Percentiles rank a stretch among this genome's conserved stretches.
These are phyloP conservation scores for Aegilops sharonensis DNA, from an alignment of 176 grass and related monocot species.

Conservation along the genomic window DNA sequence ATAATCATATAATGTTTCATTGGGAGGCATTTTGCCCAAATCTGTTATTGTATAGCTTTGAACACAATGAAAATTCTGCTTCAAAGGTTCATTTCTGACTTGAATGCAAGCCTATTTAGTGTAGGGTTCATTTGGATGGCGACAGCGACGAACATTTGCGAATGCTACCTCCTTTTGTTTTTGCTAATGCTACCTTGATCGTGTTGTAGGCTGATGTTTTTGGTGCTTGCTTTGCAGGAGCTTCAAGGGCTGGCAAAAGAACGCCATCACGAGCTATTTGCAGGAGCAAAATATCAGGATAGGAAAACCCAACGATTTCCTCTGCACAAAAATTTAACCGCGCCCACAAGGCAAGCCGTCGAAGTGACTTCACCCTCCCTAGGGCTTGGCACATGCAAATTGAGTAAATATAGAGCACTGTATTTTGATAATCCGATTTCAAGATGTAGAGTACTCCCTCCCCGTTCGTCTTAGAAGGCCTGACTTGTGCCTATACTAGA, in stretches of 20 bases:
- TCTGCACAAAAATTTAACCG: background rate
- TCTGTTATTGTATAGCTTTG: background rate
- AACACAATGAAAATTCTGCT: background rate
- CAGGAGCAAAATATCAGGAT: constrained; percentile 69
- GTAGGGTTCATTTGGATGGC: background rate
- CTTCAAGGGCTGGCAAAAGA: constrained; percentile 97
- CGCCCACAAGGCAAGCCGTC: background rate
- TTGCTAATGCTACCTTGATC: background rate
- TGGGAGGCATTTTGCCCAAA: background rate
- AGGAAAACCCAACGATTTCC: constrained; percentile 80
- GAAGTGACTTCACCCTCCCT: background rate
- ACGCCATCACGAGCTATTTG: constrained; percentile 70
- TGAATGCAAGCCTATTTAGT: background rate
- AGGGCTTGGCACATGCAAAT: background rate
- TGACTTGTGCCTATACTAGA: background rate
- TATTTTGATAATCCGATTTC: background rate
- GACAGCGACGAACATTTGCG: background rate
- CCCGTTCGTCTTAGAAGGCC: background rate
- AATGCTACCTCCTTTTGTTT: too few species aligned
- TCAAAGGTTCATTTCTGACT: background rate
- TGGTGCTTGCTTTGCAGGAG: constrained; percentile 52
- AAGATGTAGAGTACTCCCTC: background rate
- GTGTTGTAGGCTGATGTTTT: background rate
- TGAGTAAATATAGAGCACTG: constrained; percentile 8
- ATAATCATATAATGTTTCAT: background rate